These are phyloP conservation scores for Microthlaspi erraticum DNA, from an alignment of 345 rosid species.

Conservation along the genomic window DNA sequence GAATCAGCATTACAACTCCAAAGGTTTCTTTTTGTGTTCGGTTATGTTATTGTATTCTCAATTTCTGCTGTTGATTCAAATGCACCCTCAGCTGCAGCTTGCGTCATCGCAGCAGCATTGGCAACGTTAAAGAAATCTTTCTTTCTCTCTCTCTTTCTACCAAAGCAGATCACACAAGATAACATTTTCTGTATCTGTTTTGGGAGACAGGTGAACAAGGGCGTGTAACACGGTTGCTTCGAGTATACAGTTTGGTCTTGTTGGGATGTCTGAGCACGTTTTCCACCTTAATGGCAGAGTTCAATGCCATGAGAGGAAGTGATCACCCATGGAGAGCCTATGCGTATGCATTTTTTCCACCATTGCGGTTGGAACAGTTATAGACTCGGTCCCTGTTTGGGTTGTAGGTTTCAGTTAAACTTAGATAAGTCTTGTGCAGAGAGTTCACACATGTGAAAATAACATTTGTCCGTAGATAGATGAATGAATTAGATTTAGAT, in stretches of 20 bases:
- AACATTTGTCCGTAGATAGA: too few species aligned
- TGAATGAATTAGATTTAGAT: too few species aligned
- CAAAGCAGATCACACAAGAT: conserved; percentile 4
- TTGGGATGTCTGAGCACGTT: conserved; percentile 89
- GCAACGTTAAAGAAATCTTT: conserved; percentile 59
- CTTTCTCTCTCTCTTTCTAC: not conserved
- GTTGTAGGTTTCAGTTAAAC: conserved; percentile 35
- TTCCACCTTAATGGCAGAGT: conserved; percentile 89
- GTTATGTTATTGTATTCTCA: not conserved
- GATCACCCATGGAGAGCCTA: conserved; percentile 74
- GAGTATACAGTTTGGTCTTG: conserved; percentile 76
- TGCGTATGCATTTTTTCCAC: conserved; percentile 62
- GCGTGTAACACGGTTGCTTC: conserved; percentile 55
- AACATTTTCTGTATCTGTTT: conserved; percentile 16
- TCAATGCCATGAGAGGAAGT: conserved; percentile 83
- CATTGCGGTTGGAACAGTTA: conserved; percentile 55
- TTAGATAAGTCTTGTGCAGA: too few species aligned
- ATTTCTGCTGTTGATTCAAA: not conserved
- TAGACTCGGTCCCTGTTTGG: conserved; percentile 72
- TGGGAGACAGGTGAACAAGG: conserved; percentile 58
- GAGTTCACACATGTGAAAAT: too few species aligned
- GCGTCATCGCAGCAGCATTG: conserved; percentile 76
- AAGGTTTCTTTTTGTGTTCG: conserved; percentile 50
- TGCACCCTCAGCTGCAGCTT: conserved; percentile 80
- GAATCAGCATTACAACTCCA: conserved; percentile 95